Conservation (phyloP, 2,329 filamentous ascomycete species). For the Zasmidium angulare region DNA sequence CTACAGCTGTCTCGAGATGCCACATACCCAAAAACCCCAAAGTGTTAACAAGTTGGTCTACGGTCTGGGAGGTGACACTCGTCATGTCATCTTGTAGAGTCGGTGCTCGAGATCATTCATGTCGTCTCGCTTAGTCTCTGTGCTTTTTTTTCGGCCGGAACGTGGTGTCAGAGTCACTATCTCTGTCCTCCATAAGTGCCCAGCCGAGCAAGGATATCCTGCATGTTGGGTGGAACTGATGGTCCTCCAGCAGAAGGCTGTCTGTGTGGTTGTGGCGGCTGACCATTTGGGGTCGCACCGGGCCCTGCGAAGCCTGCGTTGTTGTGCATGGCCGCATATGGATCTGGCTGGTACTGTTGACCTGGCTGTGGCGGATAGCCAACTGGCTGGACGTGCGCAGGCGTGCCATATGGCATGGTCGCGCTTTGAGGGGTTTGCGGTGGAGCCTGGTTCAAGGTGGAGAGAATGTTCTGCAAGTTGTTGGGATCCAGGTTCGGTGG, state of each 20-base stretch:
- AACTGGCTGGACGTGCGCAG: slow-evolving; percentile 1
- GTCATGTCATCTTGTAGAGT: too few species aligned
- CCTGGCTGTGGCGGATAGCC: slow-evolving; percentile 24
- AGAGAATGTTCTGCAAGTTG: slow-evolving; percentile 69
- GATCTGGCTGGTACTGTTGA: slow-evolving; percentile 11
- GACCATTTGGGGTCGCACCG: slow-evolving; percentile 24
- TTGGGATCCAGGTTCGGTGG: slow-evolving; percentile 65
- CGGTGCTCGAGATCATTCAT: neutral
- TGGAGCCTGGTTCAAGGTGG: slow-evolving; percentile 51
- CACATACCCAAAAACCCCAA: too few species aligned
- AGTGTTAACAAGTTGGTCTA: too few species aligned
- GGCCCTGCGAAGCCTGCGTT: slow-evolving; percentile 32
- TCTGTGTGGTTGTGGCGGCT: slow-evolving; percentile 24
- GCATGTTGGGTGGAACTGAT: slow-evolving; percentile 51
- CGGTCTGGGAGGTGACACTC: too few species aligned
- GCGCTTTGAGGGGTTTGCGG: slow-evolving; percentile 16
- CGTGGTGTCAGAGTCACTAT: neutral
- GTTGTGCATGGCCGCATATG: slow-evolving; percentile 29
- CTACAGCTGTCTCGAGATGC: too few species aligned
- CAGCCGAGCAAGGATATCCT: slow-evolving; percentile 74
- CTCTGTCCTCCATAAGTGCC: slow-evolving; percentile 42
- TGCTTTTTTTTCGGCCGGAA: neutral
- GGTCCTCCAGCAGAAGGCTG: slow-evolving; percentile 8
- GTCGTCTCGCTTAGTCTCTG: neutral
- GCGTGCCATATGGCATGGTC: slow-evolving; percentile 11